phyloP scores from a whole-genome alignment of 768 basidiomycete species.

The Tulasnella sp. region DNA sequence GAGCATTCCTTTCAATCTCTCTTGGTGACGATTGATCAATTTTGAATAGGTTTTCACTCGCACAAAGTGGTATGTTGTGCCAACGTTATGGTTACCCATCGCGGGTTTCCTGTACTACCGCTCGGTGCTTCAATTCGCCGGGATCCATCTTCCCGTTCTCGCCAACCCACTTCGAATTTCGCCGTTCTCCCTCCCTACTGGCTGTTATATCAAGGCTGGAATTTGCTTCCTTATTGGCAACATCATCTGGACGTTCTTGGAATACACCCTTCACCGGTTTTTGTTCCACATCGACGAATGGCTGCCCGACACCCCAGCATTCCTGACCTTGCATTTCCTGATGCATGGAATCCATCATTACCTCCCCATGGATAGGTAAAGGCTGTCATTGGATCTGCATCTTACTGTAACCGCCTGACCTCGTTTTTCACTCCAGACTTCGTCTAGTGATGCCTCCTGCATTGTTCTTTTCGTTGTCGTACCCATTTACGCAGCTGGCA shows the following conservation, averaged over 20 bases:
- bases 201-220: slow-evolving; percentile 42
- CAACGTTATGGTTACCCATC: slow-evolving; percentile 85
- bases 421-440: slow-evolving; percentile 35
- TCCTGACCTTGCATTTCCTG: slow-evolving; percentile 79
- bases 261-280: slow-evolving; percentile 90
- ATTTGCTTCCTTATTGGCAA: slow-evolving; percentile 74
- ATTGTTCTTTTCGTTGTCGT: slow-evolving; percentile 61
- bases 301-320: slow-evolving; percentile 71
- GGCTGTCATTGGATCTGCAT: slow-evolving; percentile 6
- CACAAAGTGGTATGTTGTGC: slow-evolving; percentile 90
- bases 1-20: neutral
- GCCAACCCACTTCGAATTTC: slow-evolving; percentile 27
- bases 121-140: slow-evolving; percentile 70
- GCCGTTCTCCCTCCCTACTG: slow-evolving; percentile 36
- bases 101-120: slow-evolving; percentile 64
- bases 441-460: slow-evolving; percentile 95
- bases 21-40: neutral
- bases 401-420: neutral
- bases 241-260: slow-evolving; percentile 85
- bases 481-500: slow-evolving; percentile 78
- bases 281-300: slow-evolving; percentile 86
- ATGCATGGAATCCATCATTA: slow-evolving; percentile 97
- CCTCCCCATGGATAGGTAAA: slow-evolving; percentile 86
- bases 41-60: slow-evolving; percentile 53
- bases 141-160: slow-evolving; percentile 48